Base-by-base conservation (phyloP, 192 early-diverging fungal genomes). In the Entophlyctis luteolus region DNA sequence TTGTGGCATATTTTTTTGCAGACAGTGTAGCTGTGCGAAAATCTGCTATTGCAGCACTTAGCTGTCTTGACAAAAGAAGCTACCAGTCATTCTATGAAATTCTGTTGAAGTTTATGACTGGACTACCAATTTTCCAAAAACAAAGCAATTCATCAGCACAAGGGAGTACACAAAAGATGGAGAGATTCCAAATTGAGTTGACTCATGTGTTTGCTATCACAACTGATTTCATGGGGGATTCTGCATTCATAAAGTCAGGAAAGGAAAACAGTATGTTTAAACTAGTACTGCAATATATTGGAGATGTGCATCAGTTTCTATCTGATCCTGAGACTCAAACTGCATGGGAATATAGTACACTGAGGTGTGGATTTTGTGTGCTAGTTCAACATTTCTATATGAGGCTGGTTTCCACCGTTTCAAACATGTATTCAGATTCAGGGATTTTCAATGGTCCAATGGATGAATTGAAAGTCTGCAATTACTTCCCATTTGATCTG, bases 281-380 rank as follows among this genome's bases (percentile, higher is more conserved):
- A 22, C 77, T 81, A 29, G 80, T 95, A 3, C 84, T 89, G 34
- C 75, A 76, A 4, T 98, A 91, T 73, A 65, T 82, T 31, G 52
- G 58, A 10, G 77, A 75, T 37, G 57, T 73, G 46, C 38, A 55
- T 2, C 47, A 48, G 5, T 82, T 97, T 52, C 77, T 99, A 39
- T 68, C 81, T 0, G 91, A 95, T 55, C 65, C 84, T 0, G 83
- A 90, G 0, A 85, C 91, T 33, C 86, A 91, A 66, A 62, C 73
- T 34, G 95, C 97, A 18, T 93, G 88, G 88, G 93, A 95, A 46
- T 91, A 90, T 75, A 91, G 92, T 47, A 80, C 87, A 48, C 81
- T 96, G 23, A 84, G 95, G 4, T 89, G 88, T 35, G 89, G 97
- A 72, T 91, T 94, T 66, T 96, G 93, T 71, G 87, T 85, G 0